Evolutionary conservation across 805 yeast species (phyloP).

Genomic region (Dipodascopsis uninucleata): DNA sequence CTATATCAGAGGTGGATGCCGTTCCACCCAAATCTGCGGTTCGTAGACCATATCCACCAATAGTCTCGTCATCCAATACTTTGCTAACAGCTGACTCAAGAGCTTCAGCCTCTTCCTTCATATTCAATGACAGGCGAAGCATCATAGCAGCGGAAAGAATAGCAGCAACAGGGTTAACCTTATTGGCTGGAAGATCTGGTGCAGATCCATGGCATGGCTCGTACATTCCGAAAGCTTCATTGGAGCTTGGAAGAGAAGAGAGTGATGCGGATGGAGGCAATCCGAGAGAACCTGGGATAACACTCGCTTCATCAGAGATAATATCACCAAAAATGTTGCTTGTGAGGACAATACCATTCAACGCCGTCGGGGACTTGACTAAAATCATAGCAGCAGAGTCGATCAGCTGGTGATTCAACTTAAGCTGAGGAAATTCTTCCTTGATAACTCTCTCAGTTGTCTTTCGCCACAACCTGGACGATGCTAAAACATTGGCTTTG

Average conservation of each 20-base stretch:
- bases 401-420: slow-evolving; percentile 87
- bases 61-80: slow-evolving; percentile 68
- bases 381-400: slow-evolving; percentile 99
- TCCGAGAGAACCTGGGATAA: slow-evolving; percentile 96
- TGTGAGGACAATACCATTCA: slow-evolving; percentile 90
- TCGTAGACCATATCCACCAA: slow-evolving; percentile 47
- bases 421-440: slow-evolving; percentile 86
- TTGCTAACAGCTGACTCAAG: slow-evolving; percentile 81
- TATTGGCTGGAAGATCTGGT: slow-evolving; percentile 82
- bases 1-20: slow-evolving; percentile 83
- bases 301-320: slow-evolving; percentile 96
- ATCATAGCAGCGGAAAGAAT: slow-evolving; percentile 96
- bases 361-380: slow-evolving; percentile 82
- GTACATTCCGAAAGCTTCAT: slow-evolving; percentile 90
- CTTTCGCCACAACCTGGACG: slow-evolving; percentile 93
- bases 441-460: slow-evolving; percentile 81
- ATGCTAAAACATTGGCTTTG: slow-evolving; percentile 95
- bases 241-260: slow-evolving; percentile 94
- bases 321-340: slow-evolving; percentile 98
- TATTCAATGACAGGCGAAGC: slow-evolving; percentile 84
- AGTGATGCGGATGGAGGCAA: slow-evolving; percentile 93
- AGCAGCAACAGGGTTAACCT: slow-evolving; percentile 91
- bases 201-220: slow-evolving; percentile 99
- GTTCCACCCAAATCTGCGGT: slow-evolving; percentile 90
- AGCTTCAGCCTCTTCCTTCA: slow-evolving; percentile 79